These are phyloP conservation scores for Dentiscutata heterogama DNA, from an alignment of 371 early-diverging fungal genomes.

Conservation along the genomic window DNA sequence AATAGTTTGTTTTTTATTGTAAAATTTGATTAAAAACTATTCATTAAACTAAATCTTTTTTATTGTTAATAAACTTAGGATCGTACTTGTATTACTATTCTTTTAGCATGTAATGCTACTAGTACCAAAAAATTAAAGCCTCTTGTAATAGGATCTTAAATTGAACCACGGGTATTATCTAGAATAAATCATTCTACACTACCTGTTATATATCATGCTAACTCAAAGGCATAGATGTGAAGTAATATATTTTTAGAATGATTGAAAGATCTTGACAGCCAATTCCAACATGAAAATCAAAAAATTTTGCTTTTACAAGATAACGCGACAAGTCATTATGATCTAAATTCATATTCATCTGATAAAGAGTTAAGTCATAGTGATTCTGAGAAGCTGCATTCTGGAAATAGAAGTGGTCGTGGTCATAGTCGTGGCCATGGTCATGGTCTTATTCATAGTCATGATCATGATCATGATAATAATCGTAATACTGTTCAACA, in stretches of 20 bases:
- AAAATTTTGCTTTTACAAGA: neutral
- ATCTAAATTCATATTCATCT: neutral
- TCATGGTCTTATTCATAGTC: too few relatives aligned
- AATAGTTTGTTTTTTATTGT: too few relatives aligned
- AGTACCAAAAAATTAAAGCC: conserved; percentile 13
- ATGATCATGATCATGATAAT: too few relatives aligned
- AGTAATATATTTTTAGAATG: neutral
- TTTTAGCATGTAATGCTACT: conserved; percentile 6
- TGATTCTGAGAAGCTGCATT: too few relatives aligned
- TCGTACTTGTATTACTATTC: conserved; percentile 10
- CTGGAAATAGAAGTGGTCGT: too few relatives aligned
- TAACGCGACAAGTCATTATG: neutral
- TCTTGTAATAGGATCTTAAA: conserved; percentile 1
- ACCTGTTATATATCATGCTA: neutral
- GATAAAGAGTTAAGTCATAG: too few relatives aligned
- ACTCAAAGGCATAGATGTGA: neutral
- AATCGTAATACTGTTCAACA: too few relatives aligned
- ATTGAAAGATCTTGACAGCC: neutral
- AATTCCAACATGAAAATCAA: neutral
- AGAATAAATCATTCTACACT: neutral
- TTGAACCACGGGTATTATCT: neutral
- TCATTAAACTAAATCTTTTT: too few relatives aligned
- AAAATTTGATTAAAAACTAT: too few relatives aligned
- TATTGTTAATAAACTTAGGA: neutral
- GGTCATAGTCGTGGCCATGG: too few relatives aligned